Percentiles rank a stretch among this genome's conserved stretches.
These are phyloP conservation scores for Colletotrichum neosansevieriae DNA, from an alignment of 2,329 filamentous ascomycete genomes.

Conservation along the genomic window DNA sequence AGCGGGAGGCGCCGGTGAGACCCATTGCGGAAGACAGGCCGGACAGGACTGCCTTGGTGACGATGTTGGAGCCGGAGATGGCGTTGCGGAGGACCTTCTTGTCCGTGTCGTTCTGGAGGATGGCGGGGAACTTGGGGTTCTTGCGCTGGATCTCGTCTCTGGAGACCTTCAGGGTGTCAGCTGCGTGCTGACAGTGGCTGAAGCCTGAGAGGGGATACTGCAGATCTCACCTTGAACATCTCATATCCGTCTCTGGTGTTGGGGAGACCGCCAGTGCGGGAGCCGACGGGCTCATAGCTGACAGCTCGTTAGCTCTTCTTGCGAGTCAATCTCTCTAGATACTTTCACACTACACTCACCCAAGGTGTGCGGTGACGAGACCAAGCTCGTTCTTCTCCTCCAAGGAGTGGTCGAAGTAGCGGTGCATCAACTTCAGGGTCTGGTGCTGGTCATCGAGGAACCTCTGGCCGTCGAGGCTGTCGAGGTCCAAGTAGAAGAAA, in stretches of 20 bases:
- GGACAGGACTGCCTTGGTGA: conserved; percentile 64
- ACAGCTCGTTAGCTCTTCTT: neutral
- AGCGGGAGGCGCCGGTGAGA: conserved; percentile 58
- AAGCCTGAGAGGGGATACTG: conserved; percentile 42
- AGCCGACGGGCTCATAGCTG: conserved; percentile 63
- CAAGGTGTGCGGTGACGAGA: conserved; percentile 65
- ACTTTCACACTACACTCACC: conserved; percentile 50
- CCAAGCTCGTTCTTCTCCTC: conserved; percentile 69
- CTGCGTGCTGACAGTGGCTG: conserved; percentile 10
- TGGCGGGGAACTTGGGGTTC: conserved; percentile 59
- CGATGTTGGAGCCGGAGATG: conserved; percentile 63
- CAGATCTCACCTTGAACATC: conserved; percentile 58
- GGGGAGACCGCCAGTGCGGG: conserved; percentile 59
- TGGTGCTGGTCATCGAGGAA: conserved; percentile 65
- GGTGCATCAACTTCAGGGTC: conserved; percentile 65
- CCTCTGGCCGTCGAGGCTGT: conserved; percentile 64
- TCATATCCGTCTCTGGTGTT: conserved; percentile 65
- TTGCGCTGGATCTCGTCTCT: conserved; percentile 62
- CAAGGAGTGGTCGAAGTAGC: conserved; percentile 65
- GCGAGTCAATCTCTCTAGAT: too few species aligned
- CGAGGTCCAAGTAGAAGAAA: conserved; percentile 68
- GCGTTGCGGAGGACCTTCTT: conserved; percentile 62
- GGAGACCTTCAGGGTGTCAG: conserved; percentile 48
- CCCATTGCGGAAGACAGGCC: conserved; percentile 59
- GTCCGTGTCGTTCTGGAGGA: conserved; percentile 62